Evolutionary conservation across 805 yeast species (phyloP).

Genomic region (Alloascoidea africana): DNA sequence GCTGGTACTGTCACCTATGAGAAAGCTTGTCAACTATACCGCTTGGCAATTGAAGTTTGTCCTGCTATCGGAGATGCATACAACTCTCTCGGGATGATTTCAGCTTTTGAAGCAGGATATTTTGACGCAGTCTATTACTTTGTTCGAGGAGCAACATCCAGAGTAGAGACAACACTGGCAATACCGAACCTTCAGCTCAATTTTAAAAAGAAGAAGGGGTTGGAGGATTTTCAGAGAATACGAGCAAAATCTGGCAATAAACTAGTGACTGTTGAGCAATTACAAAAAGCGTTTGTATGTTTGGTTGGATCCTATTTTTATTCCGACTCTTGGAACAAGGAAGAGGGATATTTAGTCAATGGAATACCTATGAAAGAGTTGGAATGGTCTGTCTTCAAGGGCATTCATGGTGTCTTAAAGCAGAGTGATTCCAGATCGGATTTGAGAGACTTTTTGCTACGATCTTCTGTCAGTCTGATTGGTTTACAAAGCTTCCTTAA

Average conservation of each 20-base stretch:
- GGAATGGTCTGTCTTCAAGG: conserved; percentile 19
- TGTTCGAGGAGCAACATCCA: conserved; percentile 26
- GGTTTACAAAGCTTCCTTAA: conserved; percentile 9
- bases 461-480: conserved; percentile 11
- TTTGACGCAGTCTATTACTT: conserved; percentile 27
- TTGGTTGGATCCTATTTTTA: conserved; percentile 26
- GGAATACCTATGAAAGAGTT: conserved; percentile 16
- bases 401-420: conserved; percentile 9
- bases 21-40: background rate
- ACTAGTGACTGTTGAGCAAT: conserved; percentile 8
- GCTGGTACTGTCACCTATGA: background rate
- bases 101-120: background rate
- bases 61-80: conserved; percentile 2
- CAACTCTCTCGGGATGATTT: conserved; percentile 3
- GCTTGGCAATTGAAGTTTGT: conserved; percentile 1
- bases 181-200: conserved; percentile 19
- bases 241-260: conserved; percentile 11
- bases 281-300: conserved; percentile 16
- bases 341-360: conserved; percentile 14
- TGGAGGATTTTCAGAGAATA: conserved; percentile 13
- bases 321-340: conserved; percentile 24
- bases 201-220: conserved; percentile 18
- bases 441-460: conserved; percentile 23
- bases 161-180: conserved; percentile 25
- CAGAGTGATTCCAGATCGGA: conserved; percentile 15